Evolutionary conservation across 345 rosid species (phyloP).

Genomic region (Cardiospermum halicacabum): DNA sequence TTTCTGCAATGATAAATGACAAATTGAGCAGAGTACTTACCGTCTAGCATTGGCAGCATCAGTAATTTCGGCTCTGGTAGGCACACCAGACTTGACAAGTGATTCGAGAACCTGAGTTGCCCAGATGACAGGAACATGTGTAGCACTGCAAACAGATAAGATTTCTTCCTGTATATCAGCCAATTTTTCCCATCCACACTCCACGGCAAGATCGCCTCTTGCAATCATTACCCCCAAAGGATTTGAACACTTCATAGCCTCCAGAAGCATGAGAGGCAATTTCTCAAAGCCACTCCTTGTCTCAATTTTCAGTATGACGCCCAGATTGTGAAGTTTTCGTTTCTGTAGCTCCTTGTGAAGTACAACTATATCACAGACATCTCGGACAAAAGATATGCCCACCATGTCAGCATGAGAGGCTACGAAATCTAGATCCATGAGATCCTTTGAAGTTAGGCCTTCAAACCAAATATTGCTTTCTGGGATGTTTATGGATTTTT

Average conservation of each 20-base stretch:
- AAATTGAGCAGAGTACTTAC: constrained; percentile 21
- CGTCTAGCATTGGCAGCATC: constrained; percentile 58
- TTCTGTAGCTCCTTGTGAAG: constrained; percentile 54
- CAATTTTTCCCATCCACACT: constrained; percentile 74
- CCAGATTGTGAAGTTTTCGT: constrained; percentile 40
- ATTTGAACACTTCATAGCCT: constrained; percentile 59
- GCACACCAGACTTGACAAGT: constrained; percentile 61
- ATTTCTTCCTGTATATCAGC: constrained; percentile 69
- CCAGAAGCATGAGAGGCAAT: constrained; percentile 44
- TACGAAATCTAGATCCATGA: constrained; percentile 57
- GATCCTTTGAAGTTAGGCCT: constrained; percentile 70
- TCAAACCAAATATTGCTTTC: constrained; percentile 50
- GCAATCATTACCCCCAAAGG: constrained; percentile 75
- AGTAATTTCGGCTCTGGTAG: constrained; percentile 69
- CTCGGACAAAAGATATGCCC: constrained; percentile 59
- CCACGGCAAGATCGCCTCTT: constrained; percentile 76
- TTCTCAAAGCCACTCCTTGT: constrained; percentile 52
- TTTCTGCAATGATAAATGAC: not conserved
- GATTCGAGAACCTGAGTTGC: constrained; percentile 74
- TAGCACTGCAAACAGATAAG: constrained; percentile 41
- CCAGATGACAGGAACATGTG: constrained; percentile 56
- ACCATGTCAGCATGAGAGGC: constrained; percentile 67
- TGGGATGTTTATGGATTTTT: constrained; percentile 66
- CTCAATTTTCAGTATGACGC: constrained; percentile 60
- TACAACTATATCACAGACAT: constrained; percentile 43